Conservation (phyloP, 75 land plant genomes). For the Gnetum montanum region DNA sequence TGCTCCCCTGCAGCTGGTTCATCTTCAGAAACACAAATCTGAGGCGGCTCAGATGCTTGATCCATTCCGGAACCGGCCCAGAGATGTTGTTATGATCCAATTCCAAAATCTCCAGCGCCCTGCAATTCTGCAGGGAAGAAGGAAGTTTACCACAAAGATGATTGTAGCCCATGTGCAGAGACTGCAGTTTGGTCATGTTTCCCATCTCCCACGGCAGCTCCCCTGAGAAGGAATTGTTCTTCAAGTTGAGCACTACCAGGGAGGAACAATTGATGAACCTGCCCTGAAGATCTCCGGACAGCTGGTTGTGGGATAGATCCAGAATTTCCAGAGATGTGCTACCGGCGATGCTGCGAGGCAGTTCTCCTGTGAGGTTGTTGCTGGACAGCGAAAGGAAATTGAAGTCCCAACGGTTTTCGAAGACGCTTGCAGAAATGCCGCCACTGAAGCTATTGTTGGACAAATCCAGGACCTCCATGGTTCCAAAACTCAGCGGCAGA, state of each 20-base stretch:
- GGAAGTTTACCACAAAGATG: conserved; percentile 20
- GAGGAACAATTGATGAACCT: conserved; percentile 1
- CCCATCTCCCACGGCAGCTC: conserved; percentile 11
- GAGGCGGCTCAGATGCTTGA: conserved; percentile 1
- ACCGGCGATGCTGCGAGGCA: not conserved
- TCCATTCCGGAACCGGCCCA: conserved; percentile 27
- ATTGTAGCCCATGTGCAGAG: conserved; percentile 22
- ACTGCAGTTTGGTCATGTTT: not conserved
- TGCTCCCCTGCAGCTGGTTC: conserved; percentile 13
- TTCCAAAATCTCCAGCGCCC: conserved; percentile 6
- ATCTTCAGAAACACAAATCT: conserved; percentile 8
- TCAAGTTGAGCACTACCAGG: conserved; percentile 2
- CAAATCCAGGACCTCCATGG: conserved; percentile 6
- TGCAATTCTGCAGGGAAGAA: conserved; percentile 8
- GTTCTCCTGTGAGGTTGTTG: conserved; percentile 13
- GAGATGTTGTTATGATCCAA: conserved; percentile 13
- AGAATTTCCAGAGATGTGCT: not conserved
- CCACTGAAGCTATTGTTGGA: conserved; percentile 23
- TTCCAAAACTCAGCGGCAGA: conserved; percentile 2
- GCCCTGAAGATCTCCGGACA: conserved; percentile 14
- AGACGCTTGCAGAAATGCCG: conserved; percentile 4
- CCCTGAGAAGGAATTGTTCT: conserved; percentile 17
- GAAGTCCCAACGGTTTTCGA: not conserved
- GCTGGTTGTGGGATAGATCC: conserved; percentile 11
- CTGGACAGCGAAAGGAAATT: conserved; percentile 9